Base-by-base conservation (phyloP, 352 stramenopile species). In the Phytopythium chamaehyphon region DNA sequence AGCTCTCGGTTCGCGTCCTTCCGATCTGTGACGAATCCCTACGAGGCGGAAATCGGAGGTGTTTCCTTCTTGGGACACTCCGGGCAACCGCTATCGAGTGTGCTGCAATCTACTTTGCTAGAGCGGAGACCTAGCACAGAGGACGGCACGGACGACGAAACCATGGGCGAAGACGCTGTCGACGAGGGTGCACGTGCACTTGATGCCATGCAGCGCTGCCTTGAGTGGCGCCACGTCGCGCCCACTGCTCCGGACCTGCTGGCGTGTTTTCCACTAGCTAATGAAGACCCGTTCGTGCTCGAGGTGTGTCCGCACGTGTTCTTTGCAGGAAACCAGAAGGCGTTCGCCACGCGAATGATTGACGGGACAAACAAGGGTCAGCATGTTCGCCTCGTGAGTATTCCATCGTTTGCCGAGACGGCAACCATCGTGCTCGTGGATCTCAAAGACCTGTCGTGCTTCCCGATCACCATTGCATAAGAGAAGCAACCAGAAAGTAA, bases 11-110 rank as follows among this genome's bases (percentile, higher is more conserved):
- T 96, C 61, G 66, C 80, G 40, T 82, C 71, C 0, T 85, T 95
- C 55, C 77, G 95, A 24, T 73, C 73, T 33, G 83, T 96, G 18
- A 93, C 95, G 11, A 99, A 99, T 69, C 96, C 96, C 7, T 97
- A 98, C 57, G 83, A 96, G 42, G 73, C 76, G 0, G 64, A 68
- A 31, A 53, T 96, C 15, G 75, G 74, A 48, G 57, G 67, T 46
- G 60, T 88, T 28, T 50, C 71, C 7, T 75, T 98, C 21, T 67
- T 97, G 35, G 92, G 91, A 40, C 88, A 91, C 49, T 74, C 91
- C 21, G 93, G 95, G 6, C 77, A 94, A 54, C 92, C 91, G 50
- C 61, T 98, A 18, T 51, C 76, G 10, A 96, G 96, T 69, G 73
- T 98, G 48, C 52, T 90, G 38, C 75, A 88, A 55, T 86, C 69